Percentiles rank a stretch among this genome's conserved stretches.
Evolutionary conservation across 345 rosid genomes (phyloP).

Genomic region (Eucalyptus shirleyi): DNA sequence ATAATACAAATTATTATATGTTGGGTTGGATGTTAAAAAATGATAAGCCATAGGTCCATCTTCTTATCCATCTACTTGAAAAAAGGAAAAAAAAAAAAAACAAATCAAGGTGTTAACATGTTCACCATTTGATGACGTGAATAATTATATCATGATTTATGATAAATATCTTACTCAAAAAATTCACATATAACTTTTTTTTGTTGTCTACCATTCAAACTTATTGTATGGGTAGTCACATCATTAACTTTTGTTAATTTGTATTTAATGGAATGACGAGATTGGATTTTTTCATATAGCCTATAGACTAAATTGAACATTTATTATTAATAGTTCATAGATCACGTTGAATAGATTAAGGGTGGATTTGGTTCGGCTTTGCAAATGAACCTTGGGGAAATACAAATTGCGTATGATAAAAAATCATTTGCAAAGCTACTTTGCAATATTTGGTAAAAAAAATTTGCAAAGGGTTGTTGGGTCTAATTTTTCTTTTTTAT

Average conservation of each 20-base stretch:
- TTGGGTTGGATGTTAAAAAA: neutral
- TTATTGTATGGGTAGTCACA: neutral
- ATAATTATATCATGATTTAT: neutral
- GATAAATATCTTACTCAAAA: neutral
- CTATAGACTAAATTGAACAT: neutral
- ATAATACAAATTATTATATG: neutral
- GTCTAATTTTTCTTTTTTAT: neutral
- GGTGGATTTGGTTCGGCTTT: rapidly evolving
- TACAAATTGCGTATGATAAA: neutral
- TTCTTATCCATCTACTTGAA: neutral
- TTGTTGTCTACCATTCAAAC: neutral
- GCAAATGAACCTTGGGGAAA: no score
- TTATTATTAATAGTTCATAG: neutral
- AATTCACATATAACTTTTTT: neutral
- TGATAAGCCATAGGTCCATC: neutral
- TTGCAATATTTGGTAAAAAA: no score
- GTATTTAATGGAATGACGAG: rapidly evolving
- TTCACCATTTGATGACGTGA: neutral
- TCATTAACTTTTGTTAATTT: neutral
- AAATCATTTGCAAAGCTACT: neutral
- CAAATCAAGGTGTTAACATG: neutral
- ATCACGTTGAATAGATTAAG: neutral
- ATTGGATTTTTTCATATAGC: neutral
- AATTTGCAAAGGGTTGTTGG: neutral
- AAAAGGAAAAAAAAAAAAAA: neutral